Percentiles rank a stretch among this genome's conserved stretches.
Evolutionary conservation across 1,284 basidiomycete species (phyloP).

Genomic region (Fomitopsis betulina): DNA sequence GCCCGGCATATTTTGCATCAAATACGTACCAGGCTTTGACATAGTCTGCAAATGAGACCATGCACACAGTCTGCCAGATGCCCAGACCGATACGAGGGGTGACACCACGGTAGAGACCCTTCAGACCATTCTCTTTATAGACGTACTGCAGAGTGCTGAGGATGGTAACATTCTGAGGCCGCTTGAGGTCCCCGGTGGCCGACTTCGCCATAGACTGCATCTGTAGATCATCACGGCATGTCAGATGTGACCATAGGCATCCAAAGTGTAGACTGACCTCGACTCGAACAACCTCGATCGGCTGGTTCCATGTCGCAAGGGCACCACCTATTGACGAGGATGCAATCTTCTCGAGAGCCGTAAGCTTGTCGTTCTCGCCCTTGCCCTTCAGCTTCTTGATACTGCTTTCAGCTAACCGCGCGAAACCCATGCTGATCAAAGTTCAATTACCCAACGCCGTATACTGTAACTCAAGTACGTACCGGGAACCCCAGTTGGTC

Average conservation of each 20-base stretch:
- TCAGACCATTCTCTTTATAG: slow-evolving; percentile 95
- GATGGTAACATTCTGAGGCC: slow-evolving; percentile 89
- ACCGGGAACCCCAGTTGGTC: slow-evolving; percentile 99
- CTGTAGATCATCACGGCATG: slow-evolving; percentile 32
- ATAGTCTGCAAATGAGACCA: slow-evolving; percentile 97
- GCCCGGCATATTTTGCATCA: background rate
- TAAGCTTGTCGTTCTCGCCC: slow-evolving; percentile 70
- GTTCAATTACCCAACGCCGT: background rate
- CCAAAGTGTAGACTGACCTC: slow-evolving; percentile 48
- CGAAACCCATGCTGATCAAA: slow-evolving; percentile 95
- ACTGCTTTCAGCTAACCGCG: slow-evolving; percentile 83
- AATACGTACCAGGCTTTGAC: slow-evolving; percentile 73
- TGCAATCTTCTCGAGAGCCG: slow-evolving; percentile 83
- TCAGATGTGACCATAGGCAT: slow-evolving; percentile 3
- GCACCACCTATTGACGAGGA: slow-evolving; percentile 94
- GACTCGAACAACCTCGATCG: slow-evolving; percentile 94
- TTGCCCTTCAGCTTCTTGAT: slow-evolving; percentile 81
- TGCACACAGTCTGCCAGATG: slow-evolving; percentile 96
- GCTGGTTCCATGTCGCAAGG: slow-evolving; percentile 98
- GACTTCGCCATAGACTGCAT: slow-evolving; percentile 99
- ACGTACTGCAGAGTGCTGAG: slow-evolving; percentile 88
- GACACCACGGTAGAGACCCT: slow-evolving; percentile 96
- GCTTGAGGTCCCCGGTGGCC: slow-evolving; percentile 53
- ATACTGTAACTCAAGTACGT: slow-evolving; percentile 20
- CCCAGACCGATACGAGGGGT: slow-evolving; percentile 95